Base-by-base conservation (phyloP, 2,329 filamentous ascomycete genomes). In the Metarhizium guizhouense region DNA sequence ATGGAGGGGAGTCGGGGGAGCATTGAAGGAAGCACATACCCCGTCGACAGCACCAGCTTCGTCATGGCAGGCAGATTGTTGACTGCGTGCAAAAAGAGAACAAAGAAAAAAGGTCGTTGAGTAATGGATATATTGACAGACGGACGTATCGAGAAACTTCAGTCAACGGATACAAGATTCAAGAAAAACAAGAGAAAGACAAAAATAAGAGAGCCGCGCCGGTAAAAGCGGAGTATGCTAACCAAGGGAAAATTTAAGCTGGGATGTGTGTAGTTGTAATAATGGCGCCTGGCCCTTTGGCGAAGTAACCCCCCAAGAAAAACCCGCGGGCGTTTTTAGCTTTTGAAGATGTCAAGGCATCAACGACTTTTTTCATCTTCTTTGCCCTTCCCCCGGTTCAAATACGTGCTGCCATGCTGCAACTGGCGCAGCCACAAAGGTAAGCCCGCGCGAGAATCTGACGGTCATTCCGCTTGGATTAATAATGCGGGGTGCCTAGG, bases 1-100 rank as follows among this genome's bases (percentile, higher is more conserved):
- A n/a, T 52, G 53, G 58, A 47, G 55, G 56, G 55, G 25, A 25
- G 25, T 25, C 25, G 25, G 25, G 25, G 25, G 25, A 4, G 4
- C 25, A 25, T 25, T 25, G 25, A 52, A 47, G 56, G 54, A 53
- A 47, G 52, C 56, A 74, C 86, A 65, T 81, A 94, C 90, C 87
- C 90, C 61, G 90, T 95, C 55, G 89, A 95, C 54, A 95, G 82
- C 61, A 95, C 81, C 68, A 95, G 78, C 76, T 90, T 90, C 76
- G 90, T 90, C 78, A 81, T 85, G 67, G 60, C 69, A 66, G 51
- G 54, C 56, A 32, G 13, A 16, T 30, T 18, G 43, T 43, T 38
- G 11, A 30, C 38, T 53, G 47, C 34, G 45, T 11, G 45, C 45
- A 48, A n/a, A 30, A 30, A 30, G 20, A 30, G 32, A 8, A 34